Percentiles rank a stretch among this genome's conserved stretches.
phyloP scores from a whole-genome alignment of 2,329 filamentous ascomycete species.

The Sphaceloma murrayae region DNA sequence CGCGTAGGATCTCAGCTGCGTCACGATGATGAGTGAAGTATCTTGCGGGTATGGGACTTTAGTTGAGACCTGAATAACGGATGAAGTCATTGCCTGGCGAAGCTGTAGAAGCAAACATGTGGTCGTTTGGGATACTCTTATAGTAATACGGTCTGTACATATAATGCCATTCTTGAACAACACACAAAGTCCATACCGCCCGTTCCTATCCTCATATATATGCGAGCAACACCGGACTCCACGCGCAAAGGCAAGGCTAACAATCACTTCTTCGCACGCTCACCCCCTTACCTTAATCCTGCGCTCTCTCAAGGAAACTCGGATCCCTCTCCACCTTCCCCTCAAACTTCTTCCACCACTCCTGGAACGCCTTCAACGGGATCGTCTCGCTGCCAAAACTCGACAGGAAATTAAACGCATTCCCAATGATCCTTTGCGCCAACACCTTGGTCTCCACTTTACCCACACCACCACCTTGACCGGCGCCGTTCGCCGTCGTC shows the following conservation, averaged over 20 bases:
- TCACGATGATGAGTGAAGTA: conserved; percentile 6
- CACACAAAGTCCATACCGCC: no score
- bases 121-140: no score
- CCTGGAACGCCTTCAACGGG: conserved; percentile 87
- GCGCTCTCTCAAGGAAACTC: conserved; percentile 70
- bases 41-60: no score
- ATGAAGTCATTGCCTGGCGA: no score
- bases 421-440: conserved; percentile 88
- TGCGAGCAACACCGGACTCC: no score
- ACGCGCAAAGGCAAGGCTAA: no score
- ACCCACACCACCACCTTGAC: conserved; percentile 16
- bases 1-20: conserved; percentile 14
- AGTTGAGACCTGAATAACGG: no score
- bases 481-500: conserved; percentile 23
- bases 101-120: no score
- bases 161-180: conserved; percentile 6
- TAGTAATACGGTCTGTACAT: conserved; percentile 14
- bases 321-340: conserved; percentile 75
- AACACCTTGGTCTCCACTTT: conserved; percentile 62
- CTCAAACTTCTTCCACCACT: conserved; percentile 98
- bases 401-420: conserved; percentile 92
- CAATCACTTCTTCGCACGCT: background rate
- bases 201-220: no score
- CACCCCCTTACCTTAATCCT: conserved; percentile 23
- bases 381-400: conserved; percentile 85